Percentiles rank a stretch among this genome's conserved stretches.
These are phyloP conservation scores for Thielaviopsis populi DNA, from an alignment of 2,329 filamentous ascomycete species.

Conservation along the genomic window DNA sequence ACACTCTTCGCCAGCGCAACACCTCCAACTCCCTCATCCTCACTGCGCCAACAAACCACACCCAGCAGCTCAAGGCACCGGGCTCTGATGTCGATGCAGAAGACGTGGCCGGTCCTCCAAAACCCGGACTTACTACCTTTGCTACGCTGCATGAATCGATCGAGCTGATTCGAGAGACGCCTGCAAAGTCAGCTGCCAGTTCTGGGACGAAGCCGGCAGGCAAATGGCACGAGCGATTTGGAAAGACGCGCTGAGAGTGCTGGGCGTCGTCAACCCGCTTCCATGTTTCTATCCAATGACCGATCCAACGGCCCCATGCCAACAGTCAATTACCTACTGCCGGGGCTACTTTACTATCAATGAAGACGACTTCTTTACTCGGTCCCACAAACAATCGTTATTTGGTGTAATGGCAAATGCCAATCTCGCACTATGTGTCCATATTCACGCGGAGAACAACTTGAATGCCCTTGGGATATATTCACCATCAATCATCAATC, in stretches of 20 bases:
- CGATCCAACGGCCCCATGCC: neutral
- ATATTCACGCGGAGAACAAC: no score
- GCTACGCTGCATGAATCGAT: constrained; percentile 47
- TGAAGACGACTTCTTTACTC: neutral
- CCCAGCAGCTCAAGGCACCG: neutral
- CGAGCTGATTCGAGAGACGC: constrained; percentile 36
- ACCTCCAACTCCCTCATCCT: constrained; percentile 52
- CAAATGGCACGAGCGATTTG: constrained; percentile 49
- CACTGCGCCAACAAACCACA: constrained; percentile 16
- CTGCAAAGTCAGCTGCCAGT: constrained; percentile 18
- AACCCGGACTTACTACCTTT: constrained; percentile 25
- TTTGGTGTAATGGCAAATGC: neutral
- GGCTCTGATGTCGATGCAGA: neutral
- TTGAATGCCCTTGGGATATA: neutral
- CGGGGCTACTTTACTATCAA: neutral
- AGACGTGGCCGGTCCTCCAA: neutral
- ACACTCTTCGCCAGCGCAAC: constrained; percentile 49
- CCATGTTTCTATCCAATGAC: neutral
- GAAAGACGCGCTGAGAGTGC: constrained; percentile 28
- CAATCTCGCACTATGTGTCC: neutral
- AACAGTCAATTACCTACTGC: neutral
- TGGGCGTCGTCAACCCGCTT: constrained; percentile 19
- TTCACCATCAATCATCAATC: neutral
- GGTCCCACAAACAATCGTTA: neutral
- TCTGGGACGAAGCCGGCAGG: constrained; percentile 25